Evolutionary conservation across 345 rosid species (phyloP).

Genomic region (Eucalyptus marginata): DNA sequence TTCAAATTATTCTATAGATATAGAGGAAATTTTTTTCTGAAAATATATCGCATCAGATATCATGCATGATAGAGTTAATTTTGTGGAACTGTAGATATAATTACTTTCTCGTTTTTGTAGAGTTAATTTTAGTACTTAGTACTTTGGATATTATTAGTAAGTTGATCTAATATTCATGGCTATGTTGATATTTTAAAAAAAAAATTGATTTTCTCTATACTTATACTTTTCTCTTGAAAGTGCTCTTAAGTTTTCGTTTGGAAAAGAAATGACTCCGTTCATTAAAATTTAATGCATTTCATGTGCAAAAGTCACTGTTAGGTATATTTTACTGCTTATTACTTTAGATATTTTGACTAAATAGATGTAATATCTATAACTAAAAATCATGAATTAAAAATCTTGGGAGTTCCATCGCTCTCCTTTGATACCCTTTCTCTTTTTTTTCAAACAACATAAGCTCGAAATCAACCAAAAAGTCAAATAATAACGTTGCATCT

Average conservation of each 20-base stretch:
- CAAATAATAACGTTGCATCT: background rate
- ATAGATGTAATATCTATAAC: background rate
- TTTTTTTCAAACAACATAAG: too few relatives aligned
- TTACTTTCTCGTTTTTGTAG: background rate
- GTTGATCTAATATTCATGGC: background rate
- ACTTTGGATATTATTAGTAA: background rate
- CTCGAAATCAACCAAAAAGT: background rate
- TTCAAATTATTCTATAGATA: background rate
- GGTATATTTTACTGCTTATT: background rate
- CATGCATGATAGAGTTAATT: background rate
- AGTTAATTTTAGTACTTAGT: background rate
- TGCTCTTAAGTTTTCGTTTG: background rate
- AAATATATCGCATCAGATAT: background rate
- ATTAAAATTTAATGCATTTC: background rate
- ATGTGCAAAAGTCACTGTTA: background rate
- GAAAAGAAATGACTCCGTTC: background rate
- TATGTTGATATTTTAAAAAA: background rate
- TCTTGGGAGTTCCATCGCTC: too few relatives aligned
- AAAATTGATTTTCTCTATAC: background rate
- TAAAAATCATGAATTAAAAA: background rate
- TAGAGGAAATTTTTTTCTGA: background rate
- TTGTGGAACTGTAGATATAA: background rate
- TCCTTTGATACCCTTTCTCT: too few relatives aligned
- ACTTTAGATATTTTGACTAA: background rate
- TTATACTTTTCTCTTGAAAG: background rate